Base-by-base conservation (phyloP, 176 grass and related monocot genomes). In the Oryza longistaminata region DNA sequence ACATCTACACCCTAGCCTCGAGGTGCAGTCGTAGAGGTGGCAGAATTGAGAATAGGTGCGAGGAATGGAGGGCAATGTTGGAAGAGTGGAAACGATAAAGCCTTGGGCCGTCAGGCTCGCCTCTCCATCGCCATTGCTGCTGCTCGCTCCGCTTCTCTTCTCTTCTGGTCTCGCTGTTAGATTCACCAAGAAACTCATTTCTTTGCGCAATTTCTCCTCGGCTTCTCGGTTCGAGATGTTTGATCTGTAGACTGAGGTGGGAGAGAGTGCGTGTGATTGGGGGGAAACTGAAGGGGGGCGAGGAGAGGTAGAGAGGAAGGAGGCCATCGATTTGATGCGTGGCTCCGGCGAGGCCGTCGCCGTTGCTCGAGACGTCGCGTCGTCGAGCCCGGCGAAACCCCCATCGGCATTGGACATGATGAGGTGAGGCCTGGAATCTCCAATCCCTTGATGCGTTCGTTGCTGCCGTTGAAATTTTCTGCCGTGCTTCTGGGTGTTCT, bases 391-490 rank as follows among this genome's bases (percentile, higher is more conserved):
- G 11, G 55, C 81, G 40, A 87, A 84, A 55, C 42, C 83, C 74
- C 1, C 60, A 19, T 58, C 91, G 53, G 84, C 91, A 93, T 91
- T 91, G 84, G 84, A 91, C 58, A 85, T 91, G 78, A 91, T 88
- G 69, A 91, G 89, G 91, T 96, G 12, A 69, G 14, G 39, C 49
- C 14, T 26, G 34, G 67, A 78, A 74, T 85, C 71, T 44, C 24
- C 44, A 31, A 79, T 78, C 74, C 75, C 22, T 5, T 52, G 58
- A 62, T 62, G 58, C 58, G 25, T 65, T 15, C 80, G 24, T 71
- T 42, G 22, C 66, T 25, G 66, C 45, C 5, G 34, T 44, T 9
- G 55, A 21, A 17, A 12, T 75, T 82, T 53, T 66, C 53, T 27
- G 64, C 37, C 19, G 9, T 0, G 71, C 9, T 81, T 14, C 6